A percentile compares a stretch with the other conserved stretches of the same genome.
These are phyloP conservation scores for Epichloe gansuensis DNA, from an alignment of 2,329 filamentous ascomycete genomes.

Conservation along the genomic window DNA sequence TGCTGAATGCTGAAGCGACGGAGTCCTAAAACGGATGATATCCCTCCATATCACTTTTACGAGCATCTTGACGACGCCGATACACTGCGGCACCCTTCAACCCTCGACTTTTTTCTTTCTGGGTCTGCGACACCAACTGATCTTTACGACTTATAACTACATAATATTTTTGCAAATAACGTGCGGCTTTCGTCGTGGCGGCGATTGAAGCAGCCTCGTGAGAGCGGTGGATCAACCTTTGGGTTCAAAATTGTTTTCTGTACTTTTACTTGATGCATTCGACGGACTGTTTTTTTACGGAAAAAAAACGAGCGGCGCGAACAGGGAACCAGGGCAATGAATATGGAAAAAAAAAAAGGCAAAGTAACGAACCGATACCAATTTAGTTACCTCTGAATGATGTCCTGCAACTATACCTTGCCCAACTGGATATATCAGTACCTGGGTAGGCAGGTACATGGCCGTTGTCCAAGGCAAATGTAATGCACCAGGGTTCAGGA, in stretches of 20 bases:
- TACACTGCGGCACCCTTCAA: neutral
- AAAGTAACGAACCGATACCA: constrained; percentile 1
- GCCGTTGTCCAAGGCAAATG: neutral
- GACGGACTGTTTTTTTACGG: neutral
- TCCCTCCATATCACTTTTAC: neutral
- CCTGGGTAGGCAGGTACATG: neutral
- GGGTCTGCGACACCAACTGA: neutral
- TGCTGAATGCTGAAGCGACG: neutral
- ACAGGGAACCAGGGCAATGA: neutral
- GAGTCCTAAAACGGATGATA: neutral
- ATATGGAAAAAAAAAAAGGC: neutral
- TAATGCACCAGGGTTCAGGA: neutral
- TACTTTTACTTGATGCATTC: neutral
- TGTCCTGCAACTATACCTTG: neutral
- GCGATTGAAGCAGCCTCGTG: neutral
- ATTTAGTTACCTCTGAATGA: neutral
- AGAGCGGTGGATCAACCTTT: neutral
- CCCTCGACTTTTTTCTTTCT: neutral
- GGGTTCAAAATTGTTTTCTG: neutral
- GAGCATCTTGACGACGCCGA: neutral
- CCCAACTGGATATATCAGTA: neutral
- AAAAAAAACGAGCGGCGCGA: neutral
- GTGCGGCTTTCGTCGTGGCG: neutral
- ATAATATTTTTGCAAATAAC: neutral
- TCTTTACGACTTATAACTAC: neutral